These are phyloP conservation scores for Yamadazyma epiphylla DNA, from an alignment of 1,139 yeast genomes.

Conservation along the genomic window DNA sequence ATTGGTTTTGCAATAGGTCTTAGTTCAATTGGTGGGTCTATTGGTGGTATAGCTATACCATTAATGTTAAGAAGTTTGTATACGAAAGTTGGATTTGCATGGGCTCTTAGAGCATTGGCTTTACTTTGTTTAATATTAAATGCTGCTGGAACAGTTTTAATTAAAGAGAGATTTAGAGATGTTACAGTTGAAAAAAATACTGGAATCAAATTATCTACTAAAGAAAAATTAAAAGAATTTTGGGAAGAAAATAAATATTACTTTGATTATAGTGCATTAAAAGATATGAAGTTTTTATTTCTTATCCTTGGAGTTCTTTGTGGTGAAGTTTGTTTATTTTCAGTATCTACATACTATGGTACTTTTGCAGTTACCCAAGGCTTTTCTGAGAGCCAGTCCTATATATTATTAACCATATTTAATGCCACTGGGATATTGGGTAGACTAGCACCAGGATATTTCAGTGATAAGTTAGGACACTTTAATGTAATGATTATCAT, in stretches of 20 bases:
- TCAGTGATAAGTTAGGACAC: slow-evolving; percentile 50
- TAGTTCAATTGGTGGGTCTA: slow-evolving; percentile 39
- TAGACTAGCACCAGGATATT: slow-evolving; percentile 49
- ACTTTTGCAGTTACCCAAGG: slow-evolving; percentile 55
- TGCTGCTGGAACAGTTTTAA: slow-evolving; percentile 33
- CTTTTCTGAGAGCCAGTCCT: slow-evolving; percentile 42
- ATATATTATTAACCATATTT: slow-evolving; percentile 46
- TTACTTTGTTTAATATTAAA: slow-evolving; percentile 31
- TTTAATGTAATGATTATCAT: slow-evolving; percentile 49
- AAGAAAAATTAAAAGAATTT: slow-evolving; percentile 11
- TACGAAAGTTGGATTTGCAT: slow-evolving; percentile 27
- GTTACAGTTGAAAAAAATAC: not conserved
- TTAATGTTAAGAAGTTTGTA: slow-evolving; percentile 30
- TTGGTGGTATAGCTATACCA: slow-evolving; percentile 37
- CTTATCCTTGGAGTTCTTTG: slow-evolving; percentile 31
- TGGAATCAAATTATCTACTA: not conserved
- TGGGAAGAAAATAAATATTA: not conserved
- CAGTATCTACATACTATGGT: slow-evolving; percentile 48
- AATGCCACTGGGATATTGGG: slow-evolving; percentile 59
- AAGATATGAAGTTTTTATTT: slow-evolving; percentile 14
- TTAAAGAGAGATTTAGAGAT: slow-evolving; percentile 38
- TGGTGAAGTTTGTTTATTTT: slow-evolving; percentile 51
- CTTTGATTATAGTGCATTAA: slow-evolving; percentile 2
- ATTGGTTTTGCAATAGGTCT: slow-evolving; percentile 35
- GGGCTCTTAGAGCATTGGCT: slow-evolving; percentile 37